Evolutionary conservation across 768 basidiomycete species (phyloP).

Genomic region (Strobilomyces dryophilus): DNA sequence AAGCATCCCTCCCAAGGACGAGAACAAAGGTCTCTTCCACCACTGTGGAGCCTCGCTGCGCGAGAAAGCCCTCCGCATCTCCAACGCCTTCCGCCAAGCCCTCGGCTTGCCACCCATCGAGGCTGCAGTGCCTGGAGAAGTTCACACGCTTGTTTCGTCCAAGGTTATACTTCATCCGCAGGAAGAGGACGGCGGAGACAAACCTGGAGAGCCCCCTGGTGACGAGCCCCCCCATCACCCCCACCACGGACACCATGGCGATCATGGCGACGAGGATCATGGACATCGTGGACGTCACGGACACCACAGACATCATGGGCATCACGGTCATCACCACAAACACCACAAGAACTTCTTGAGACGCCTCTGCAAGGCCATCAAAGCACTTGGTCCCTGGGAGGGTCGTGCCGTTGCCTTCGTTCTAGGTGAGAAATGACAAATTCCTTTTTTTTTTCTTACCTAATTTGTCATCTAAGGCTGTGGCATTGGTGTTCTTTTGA

Average conservation of each 20-base stretch:
- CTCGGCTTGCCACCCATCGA: constrained; percentile 53
- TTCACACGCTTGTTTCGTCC: constrained; percentile 27
- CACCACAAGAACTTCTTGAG: constrained; percentile 45
- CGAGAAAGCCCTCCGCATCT: constrained; percentile 48
- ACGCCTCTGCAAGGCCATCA: constrained; percentile 63
- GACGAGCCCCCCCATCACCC: neutral
- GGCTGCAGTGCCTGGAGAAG: constrained; percentile 9
- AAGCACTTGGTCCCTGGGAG: constrained; percentile 77
- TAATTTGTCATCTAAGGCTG: constrained; percentile 47
- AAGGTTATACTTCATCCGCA: neutral
- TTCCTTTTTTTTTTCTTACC: neutral
- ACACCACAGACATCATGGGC: constrained; percentile 14
- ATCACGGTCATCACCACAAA: constrained; percentile 23
- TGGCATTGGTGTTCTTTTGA: constrained; percentile 75
- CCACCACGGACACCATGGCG: constrained; percentile 5
- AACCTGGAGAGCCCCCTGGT: constrained; percentile 9
- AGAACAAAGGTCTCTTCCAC: constrained; percentile 9
- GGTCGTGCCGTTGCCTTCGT: constrained; percentile 81
- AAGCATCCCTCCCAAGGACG: constrained; percentile 6
- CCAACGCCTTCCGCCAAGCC: constrained; percentile 52
- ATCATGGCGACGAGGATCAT: constrained; percentile 1
- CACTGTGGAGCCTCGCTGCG: constrained; percentile 38
- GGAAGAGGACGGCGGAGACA: constrained; percentile 9
- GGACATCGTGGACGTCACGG: constrained; percentile 9
- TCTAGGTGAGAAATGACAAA: constrained; percentile 47